Base-by-base conservation (phyloP, 2,329 filamentous ascomycete species). In the Alternaria atra region DNA sequence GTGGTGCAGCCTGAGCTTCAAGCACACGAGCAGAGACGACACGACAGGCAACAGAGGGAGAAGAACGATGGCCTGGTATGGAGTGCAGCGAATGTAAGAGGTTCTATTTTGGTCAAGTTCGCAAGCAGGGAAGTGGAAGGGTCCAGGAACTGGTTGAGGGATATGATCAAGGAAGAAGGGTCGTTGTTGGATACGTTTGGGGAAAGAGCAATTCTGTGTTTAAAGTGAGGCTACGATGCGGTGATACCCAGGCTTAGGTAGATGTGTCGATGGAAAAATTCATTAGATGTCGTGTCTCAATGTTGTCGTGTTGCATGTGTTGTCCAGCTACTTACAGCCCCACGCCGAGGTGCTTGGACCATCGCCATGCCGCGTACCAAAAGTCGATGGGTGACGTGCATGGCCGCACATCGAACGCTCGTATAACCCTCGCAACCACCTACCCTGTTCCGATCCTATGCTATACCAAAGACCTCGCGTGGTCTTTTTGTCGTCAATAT, bases 51-150 rank as follows among this genome's bases (percentile, higher is more conserved):
- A 20, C 74, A 78, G 55, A 82, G 84, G 73, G 91, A 95, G 76
- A 84, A 63, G 17, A 47, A 8, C 0, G 73, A 78, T 52, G 73
- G 73, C 6, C 52, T 79, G 30, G 64, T 79, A 6, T 80, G 77
- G 77, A 79, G 77, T 55, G 76, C 77, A 10, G 77, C 77, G 2
- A 73, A 74, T 52, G 74, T 79, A 15, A 64, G 77, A n/a, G 75
- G 92, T 4, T 97, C 94, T 73, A 90, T 95, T 4, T 85, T 97
- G 27, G 90, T 98, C 68, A 98, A 98, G 77, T 96, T 98, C 76
- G 93, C 92, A 1, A 92, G 94, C 1, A 85, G 84, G 55, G 90
- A 90, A 44, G 90, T 97, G 25, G 93, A 98, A 77, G 90, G 90
- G 27, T 93, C 90, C 4, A 87, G 91, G 67, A 81, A 86, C 47